Evolutionary conservation across 2,329 filamentous ascomycete species (phyloP).

Genomic region (Xylariaceae sp.): DNA sequence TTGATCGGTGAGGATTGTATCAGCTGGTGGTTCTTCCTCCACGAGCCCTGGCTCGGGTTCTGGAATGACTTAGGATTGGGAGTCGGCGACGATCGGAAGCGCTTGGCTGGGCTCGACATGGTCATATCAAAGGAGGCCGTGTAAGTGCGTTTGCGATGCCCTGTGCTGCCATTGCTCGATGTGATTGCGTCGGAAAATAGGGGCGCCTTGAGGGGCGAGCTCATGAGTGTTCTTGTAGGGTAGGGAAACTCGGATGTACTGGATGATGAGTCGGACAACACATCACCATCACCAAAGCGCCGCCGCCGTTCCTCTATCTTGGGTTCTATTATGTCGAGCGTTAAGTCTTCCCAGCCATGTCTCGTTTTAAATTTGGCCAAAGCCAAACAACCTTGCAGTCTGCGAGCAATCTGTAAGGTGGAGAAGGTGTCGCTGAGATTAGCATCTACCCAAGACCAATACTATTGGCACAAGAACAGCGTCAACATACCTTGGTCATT

Average conservation of each 20-base stretch:
- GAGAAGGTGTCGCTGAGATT: constrained; percentile 16
- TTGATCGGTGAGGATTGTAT: constrained; percentile 85
- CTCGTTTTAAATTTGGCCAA: constrained; percentile 97
- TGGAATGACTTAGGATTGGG: constrained; percentile 53
- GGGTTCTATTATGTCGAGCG: constrained; percentile 79
- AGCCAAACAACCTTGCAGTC: constrained; percentile 87
- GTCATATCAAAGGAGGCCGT: constrained; percentile 52
- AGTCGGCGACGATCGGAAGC: constrained; percentile 62
- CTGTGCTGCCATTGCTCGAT: constrained; percentile 62
- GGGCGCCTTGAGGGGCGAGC: constrained; percentile 73
- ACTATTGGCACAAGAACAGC: not conserved
- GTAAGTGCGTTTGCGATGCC: constrained; percentile 60
- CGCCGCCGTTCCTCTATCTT: constrained; percentile 73
- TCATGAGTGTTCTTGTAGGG: constrained; percentile 64
- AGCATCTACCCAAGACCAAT: not conserved
- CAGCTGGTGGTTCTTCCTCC: constrained; percentile 72
- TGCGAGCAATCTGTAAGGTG: constrained; percentile 72
- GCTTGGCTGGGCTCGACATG: constrained; percentile 58
- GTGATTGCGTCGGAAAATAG: constrained; percentile 80
- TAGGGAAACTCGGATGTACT: constrained; percentile 74
- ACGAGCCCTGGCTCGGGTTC: constrained; percentile 50
- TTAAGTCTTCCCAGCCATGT: constrained; percentile 89
- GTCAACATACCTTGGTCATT: constrained; percentile 66
- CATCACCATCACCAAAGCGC: constrained; percentile 64
- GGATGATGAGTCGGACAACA: constrained; percentile 81